Base-by-base conservation (phyloP, 495 filamentous ascomycete genomes). In the Copromyces sp. region DNA sequence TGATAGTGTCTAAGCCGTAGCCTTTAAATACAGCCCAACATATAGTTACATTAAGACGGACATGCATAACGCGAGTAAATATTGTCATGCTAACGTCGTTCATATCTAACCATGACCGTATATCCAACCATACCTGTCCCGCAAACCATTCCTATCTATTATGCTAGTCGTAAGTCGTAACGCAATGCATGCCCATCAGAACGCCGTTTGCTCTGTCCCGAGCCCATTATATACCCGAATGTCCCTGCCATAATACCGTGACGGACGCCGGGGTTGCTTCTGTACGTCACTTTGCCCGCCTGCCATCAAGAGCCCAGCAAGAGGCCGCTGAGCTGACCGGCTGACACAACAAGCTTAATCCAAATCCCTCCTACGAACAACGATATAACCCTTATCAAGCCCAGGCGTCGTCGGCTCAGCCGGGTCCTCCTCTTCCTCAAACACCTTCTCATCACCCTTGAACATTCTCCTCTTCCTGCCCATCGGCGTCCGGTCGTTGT, bases 371-470 rank as follows among this genome's bases (percentile, higher is more conserved):
- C 77, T 76, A 8, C 83, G 77, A 4, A 86, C 83, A 4, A 86
- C 81, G 32, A 86, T 81, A 69, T 85, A 86, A 3, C 84, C 84
- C 68, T 81, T 79, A 65, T 83, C 80, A 29, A 86, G 75, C 24
- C 24, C 53, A 8, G 14, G 6, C 4, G 80, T 70, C 0, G 71
- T 69, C 20, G 83, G 80, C 47, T 84, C 80, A 0, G 53, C 24
- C 53, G 53, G 53, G 53, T 81, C 84, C 1, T 70, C 74, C 74
- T 86, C 84, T 74, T 86, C 84, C 68, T 81, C 81, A 47, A 80
- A 83, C 17, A 77, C 74, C 16, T 76, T 74, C 1, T 83, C 80
- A 73, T 85, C 82, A 74, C 76, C 79, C 35, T 70, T 75, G 72
- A 78, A 79, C 32, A 74, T 47, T 6, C 81, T 80, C 42, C 79